Base-by-base conservation (phyloP, 495 filamentous ascomycete genomes). In the Daldinia caldariorum region DNA sequence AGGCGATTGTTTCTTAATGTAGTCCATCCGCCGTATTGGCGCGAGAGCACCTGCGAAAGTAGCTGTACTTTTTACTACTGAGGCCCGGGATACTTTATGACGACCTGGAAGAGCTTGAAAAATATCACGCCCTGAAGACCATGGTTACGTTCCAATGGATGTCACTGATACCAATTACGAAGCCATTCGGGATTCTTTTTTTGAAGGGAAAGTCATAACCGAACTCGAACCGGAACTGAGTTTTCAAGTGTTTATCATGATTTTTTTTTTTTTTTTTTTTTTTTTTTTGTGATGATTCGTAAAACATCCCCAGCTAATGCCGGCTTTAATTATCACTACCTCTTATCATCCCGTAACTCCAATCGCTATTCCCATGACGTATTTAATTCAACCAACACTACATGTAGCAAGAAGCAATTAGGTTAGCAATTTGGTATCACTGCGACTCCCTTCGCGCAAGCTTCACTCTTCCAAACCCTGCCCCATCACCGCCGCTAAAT, bases 401-500 rank as follows among this genome's bases (percentile, higher is more conserved):
- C 26, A 1, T 26, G 26, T 5, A 22, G 18, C 43, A 22, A 20
- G 9, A 22, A 18, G 7, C 0, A 13, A 22, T 22, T 47, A 10
- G 34, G 34, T 35, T 35, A 0, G 16, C 16, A 6, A 18, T 20
- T n/a, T n/a, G n/a, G n/a, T n/a, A n/a, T n/a, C n/a, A 20, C 43
- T 0, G 1, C n/a, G n/a, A n/a, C 2, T 16, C 26, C 14, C 12
- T 9, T 5, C 26, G 39, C 22, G 6, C 34, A 35, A 35, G 34
- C 2, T 32, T 37, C 2, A 53, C 16, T 16, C 29, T 32, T 63
- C 78, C 32, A 78, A 16, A 7, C 80, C 88, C 58, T 87, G 86
- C 4, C 89, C 92, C 90, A 94, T 93, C 0, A 97, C 92, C 43
- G 93, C 87, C 34, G 85, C 89, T 74, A 98, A 77, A n/a, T 90